Percentiles rank a stretch among this genome's conserved stretches.
Evolutionary conservation across 306 rosid species (phyloP).

Genomic region (Comarum palustre): DNA sequence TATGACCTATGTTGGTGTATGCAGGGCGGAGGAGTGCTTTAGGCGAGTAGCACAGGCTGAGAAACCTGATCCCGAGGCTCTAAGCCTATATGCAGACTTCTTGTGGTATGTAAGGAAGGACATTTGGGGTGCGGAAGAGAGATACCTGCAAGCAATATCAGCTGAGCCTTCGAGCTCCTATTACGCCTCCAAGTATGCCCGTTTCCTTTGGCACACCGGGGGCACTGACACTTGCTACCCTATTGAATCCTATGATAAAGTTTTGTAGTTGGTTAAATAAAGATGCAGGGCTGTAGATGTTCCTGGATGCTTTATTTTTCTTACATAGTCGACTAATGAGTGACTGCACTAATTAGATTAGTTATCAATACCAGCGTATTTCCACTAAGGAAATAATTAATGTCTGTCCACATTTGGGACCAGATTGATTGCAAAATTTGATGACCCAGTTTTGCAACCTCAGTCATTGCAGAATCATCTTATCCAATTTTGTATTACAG

Average conservation of each 20-base stretch:
- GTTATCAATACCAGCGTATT: neutral
- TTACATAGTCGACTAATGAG: neutral
- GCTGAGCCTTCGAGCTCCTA: slow-evolving; percentile 48
- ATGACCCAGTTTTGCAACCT: neutral
- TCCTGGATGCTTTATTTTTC: neutral
- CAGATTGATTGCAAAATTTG: neutral
- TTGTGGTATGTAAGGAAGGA: slow-evolving; percentile 59
- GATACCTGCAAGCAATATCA: slow-evolving; percentile 58
- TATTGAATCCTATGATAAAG: slow-evolving; percentile 17
- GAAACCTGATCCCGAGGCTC: slow-evolving; percentile 56
- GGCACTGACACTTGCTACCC: slow-evolving; percentile 58
- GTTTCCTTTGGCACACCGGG: slow-evolving; percentile 66
- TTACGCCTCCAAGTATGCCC: slow-evolving; percentile 55
- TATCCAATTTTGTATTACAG: neutral
- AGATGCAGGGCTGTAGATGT: neutral
- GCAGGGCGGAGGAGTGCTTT: slow-evolving; percentile 81
- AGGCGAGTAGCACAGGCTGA: slow-evolving; percentile 43
- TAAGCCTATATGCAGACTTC: slow-evolving; percentile 62
- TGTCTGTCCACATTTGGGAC: neutral
- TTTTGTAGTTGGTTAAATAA: neutral
- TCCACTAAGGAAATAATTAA: neutral
- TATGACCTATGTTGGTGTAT: neutral
- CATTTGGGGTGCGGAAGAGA: slow-evolving; percentile 61
- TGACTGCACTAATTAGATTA: neutral
- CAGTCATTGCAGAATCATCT: neutral